Evolutionary conservation across 2,329 filamentous ascomycete genomes (phyloP).

Genomic region (Diaporthe helianthi): DNA sequence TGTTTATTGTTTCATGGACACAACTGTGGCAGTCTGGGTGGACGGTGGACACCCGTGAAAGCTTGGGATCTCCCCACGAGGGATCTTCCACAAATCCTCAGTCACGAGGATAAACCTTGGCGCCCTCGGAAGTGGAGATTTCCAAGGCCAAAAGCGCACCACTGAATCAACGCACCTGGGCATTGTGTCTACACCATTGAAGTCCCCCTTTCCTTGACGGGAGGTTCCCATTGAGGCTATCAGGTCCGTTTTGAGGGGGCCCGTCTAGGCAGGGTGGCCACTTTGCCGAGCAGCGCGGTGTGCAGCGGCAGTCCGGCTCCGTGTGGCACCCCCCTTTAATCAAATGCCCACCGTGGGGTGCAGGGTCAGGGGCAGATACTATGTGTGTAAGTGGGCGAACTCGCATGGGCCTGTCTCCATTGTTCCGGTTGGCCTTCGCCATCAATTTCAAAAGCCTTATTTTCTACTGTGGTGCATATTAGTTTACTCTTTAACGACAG

Average conservation of each 20-base stretch:
- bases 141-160: neutral
- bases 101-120: slow-evolving; percentile 13
- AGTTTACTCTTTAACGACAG: neutral
- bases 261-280: no score
- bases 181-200: neutral
- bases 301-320: slow-evolving; percentile 20
- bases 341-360: neutral
- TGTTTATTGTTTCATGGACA: slow-evolving; percentile 16
- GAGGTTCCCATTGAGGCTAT: slow-evolving; percentile 10
- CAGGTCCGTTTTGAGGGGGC: neutral
- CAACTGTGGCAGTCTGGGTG: slow-evolving; percentile 3
- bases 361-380: slow-evolving; percentile 9
- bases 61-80: neutral
- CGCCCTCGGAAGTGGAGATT: slow-evolving; percentile 6
- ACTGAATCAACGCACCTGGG: neutral
- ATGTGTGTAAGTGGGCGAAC: slow-evolving; percentile 4
- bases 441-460: neutral
- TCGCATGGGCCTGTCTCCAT: slow-evolving; percentile 2
- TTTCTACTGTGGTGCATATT: neutral
- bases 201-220: neutral
- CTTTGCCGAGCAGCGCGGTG: slow-evolving; percentile 8
- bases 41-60: neutral
- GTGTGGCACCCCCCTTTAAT: slow-evolving; percentile 19
- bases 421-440: slow-evolving; percentile 4
- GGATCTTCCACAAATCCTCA: slow-evolving; percentile 24